Percentiles rank a stretch among this genome's conserved stretches.
phyloP scores from a whole-genome alignment of 352 stramenopile genomes.

The Lagenidium sp. region DNA sequence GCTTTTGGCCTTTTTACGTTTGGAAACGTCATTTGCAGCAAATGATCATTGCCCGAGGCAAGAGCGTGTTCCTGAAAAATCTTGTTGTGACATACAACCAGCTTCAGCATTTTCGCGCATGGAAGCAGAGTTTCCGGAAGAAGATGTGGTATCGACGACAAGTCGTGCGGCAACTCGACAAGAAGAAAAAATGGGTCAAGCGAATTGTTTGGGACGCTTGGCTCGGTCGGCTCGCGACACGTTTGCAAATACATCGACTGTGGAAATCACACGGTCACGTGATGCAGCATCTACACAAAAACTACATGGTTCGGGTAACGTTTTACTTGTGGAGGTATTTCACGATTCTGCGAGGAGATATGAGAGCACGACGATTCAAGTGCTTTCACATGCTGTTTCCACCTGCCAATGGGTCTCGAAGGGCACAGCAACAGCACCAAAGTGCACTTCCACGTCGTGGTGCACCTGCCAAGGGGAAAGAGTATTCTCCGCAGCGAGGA shows the following conservation, averaged over 20 bases:
- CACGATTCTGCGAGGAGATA: conserved; percentile 18
- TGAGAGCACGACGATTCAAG: conserved; percentile 9
- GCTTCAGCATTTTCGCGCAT: conserved; percentile 28
- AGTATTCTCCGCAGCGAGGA: too few relatives aligned
- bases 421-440: background rate
- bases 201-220: conserved; percentile 13
- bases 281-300: conserved; percentile 28
- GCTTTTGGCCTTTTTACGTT: conserved; percentile 50
- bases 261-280: conserved; percentile 35
- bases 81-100: conserved; percentile 24
- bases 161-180: conserved; percentile 2
- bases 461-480: background rate
- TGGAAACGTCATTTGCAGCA: conserved; percentile 36
- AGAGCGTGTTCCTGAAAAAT: conserved; percentile 22
- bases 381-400: conserved; percentile 12
- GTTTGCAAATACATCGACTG: conserved; percentile 10
- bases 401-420: background rate
- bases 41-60: conserved; percentile 25
- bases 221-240: conserved; percentile 1
- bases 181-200: conserved; percentile 4
- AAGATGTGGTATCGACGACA: conserved; percentile 10
- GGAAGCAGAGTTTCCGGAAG: conserved; percentile 6
- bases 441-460: background rate
- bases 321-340: conserved; percentile 29
- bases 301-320: conserved; percentile 21